Evolutionary conservation across 1,284 basidiomycete genomes (phyloP), one percentile per base, ranked within the genome.

Genomic region (Cutaneotrichosporon mucoides): DNA sequence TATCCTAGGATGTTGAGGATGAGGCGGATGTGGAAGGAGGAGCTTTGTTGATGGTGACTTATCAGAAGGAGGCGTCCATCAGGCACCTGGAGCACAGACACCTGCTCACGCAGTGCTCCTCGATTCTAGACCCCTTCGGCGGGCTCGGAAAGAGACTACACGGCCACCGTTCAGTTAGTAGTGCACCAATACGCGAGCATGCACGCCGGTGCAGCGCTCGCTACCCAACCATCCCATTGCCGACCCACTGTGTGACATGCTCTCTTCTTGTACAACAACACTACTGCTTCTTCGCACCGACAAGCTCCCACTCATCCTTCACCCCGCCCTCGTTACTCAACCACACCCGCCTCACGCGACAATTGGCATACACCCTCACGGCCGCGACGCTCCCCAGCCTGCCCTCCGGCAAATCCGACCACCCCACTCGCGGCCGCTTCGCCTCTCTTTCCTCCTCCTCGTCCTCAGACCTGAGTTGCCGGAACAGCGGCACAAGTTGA

Each of bases 321-420:
- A 57, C 59, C 0, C 56, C 60, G 0, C 56, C 60, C 24, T 53
- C 50, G 5, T 38, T 45, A 1, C 53, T 69, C 76, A 91, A 85
- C 89, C 89, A 92, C 53, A 93, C 84, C 64, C 90, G 80, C 62
- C 88, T 80, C 61, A 92, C 74, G 35, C 90, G 82, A 76, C 90
- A 92, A 47, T 85, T 89, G 16, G 89, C 89, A 71, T 91, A 89
- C 38, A 92, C 82, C 70, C 86, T 86, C 61, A 92, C 80, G 69
- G 86, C 89, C 13, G 84, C 82, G 35, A 88, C 80, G 73, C 86
- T 84, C 0, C 84, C 84, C 69, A 86, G 88, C 49, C 75, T 73
- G 24, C 84, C 85, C 56, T 76, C 79, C 15, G 88, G 88, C 45
- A 86, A 50, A 46, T 72, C 49, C 2, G 44, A 4, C 35, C 6